Percentiles rank a stretch among this genome's conserved stretches.
phyloP scores from a whole-genome alignment of 2,329 filamentous ascomycete genomes.

The Pezicula carpinea region DNA sequence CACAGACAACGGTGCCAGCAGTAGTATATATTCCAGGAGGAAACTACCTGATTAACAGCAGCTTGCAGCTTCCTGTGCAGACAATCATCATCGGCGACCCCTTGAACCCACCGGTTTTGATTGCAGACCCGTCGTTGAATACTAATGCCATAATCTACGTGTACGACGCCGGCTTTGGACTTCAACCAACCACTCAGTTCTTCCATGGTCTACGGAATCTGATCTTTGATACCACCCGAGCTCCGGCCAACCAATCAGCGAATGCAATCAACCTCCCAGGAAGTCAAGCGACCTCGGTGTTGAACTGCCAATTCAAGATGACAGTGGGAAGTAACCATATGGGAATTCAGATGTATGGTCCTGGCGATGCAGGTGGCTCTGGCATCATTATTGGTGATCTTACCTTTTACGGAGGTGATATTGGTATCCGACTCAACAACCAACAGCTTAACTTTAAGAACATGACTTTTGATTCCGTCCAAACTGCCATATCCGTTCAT shows the following conservation, averaged over 20 bases:
- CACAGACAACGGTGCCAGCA: neutral
- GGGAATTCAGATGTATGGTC: slow-evolving; percentile 1
- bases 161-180: neutral
- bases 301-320: neutral
- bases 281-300: neutral
- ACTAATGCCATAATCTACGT: neutral
- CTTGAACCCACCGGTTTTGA: neutral
- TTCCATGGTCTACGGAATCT: slow-evolving; percentile 1
- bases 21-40: slow-evolving; percentile 1
- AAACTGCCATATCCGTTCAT: neutral
- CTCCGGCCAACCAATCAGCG: neutral
- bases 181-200: slow-evolving; percentile 1
- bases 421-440: slow-evolving; percentile 1
- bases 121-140: neutral
- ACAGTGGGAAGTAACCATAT: neutral
- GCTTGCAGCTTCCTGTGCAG: neutral
- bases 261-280: slow-evolving; percentile 1
- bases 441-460: slow-evolving; percentile 1
- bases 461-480: neutral
- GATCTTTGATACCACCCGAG: neutral
- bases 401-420: neutral
- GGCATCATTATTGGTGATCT: neutral
- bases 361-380: neutral
- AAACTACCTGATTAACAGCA: slow-evolving; percentile 1
- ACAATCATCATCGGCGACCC: slow-evolving; percentile 1